Percentiles rank a stretch among this genome's conserved stretches.
phyloP scores from a whole-genome alignment of 2,329 filamentous ascomycete species.

The Alternaria ethzedia region DNA sequence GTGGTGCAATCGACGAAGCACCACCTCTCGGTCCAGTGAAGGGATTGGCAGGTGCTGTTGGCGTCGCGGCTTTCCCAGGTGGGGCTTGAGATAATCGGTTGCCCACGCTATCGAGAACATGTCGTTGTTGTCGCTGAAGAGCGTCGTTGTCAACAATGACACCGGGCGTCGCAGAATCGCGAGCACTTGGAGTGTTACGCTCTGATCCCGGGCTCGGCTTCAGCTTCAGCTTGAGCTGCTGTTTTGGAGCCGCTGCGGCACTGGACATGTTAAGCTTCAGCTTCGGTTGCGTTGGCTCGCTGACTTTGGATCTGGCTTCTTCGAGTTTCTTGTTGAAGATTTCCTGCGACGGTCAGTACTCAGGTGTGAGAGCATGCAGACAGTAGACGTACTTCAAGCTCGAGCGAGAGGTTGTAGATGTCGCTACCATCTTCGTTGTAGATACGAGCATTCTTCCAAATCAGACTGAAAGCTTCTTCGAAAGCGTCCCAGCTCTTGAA shows the following conservation, averaged over 20 bases:
- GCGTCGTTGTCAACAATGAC: conserved; percentile 63
- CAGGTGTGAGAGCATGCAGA: background rate
- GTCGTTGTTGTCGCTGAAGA: conserved; percentile 59
- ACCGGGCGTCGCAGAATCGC: conserved; percentile 54
- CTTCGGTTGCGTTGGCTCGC: conserved; percentile 75
- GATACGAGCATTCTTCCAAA: conserved; percentile 86
- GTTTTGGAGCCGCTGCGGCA: conserved; percentile 35
- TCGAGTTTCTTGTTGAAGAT: conserved; percentile 72
- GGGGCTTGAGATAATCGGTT: conserved; percentile 37
- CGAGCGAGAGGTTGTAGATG: conserved; percentile 76
- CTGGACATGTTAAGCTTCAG: conserved; percentile 77
- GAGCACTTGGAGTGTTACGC: conserved; percentile 49
- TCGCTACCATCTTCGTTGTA: conserved; percentile 94
- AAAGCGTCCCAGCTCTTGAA: conserved; percentile 85
- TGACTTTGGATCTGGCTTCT: conserved; percentile 74
- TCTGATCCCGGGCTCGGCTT: conserved; percentile 50
- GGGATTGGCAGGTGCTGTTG: conserved; percentile 33
- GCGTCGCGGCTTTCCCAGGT: conserved; percentile 35
- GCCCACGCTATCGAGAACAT: conserved; percentile 57
- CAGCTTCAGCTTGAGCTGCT: conserved; percentile 68
- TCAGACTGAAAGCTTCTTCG: conserved; percentile 76
- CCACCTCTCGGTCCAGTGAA: conserved; percentile 35
- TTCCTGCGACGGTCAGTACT: conserved; percentile 57
- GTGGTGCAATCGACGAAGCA: conserved; percentile 26
- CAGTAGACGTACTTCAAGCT: conserved; percentile 70